Evolutionary conservation across 1,139 yeast genomes (phyloP), one percentile per base, ranked within the genome.

Genomic region (Cylindricascospora bacillispora): DNA sequence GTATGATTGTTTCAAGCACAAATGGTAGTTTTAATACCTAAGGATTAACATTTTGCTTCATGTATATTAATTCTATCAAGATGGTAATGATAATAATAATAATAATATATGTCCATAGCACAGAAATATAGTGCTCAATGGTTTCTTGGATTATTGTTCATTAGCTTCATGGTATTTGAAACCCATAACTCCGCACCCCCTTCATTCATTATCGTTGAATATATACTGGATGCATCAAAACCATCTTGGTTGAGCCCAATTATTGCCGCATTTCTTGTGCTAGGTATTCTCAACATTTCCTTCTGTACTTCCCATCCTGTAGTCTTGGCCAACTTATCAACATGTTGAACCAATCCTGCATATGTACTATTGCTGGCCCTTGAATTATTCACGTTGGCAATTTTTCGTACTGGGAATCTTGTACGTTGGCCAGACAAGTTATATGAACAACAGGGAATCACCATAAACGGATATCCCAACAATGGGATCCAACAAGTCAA

Each of bases 131-230:
- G n/a, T 13, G 15, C 9, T 36, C 28, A 51, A 33, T 51, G 56
- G 15, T 39, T 39, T 32, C 54, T 43, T 26, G 55, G 54, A 15
- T 41, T 42, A 21, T 41, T 41, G 28, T 47, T 74, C 67, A 73
- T 71, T 44, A 81, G 58, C 4, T 70, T 64, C 70, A 79, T 67
- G 10, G 82, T 67, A 44, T 74, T 75, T 44, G 77, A 86, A 6
- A 83, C 79, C 94, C 95, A 86, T 0, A 85, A 82, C 34, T 77
- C 85, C 2, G 92, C 86, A 3, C 94, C 94, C 4, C 95, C 95
- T 48, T 82, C 93, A 44, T 69, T 56, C 5, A 70, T 67, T 15
- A 85, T 49, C 2, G 74, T 59, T 28, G 75, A 81, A 39, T 69
- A 63, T 2, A 80, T 69, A 2, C 60, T 58, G 25, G 41, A 46